phyloP scores from a whole-genome alignment of 164 flowering plant genomes.

The Berberis vulgaris region DNA sequence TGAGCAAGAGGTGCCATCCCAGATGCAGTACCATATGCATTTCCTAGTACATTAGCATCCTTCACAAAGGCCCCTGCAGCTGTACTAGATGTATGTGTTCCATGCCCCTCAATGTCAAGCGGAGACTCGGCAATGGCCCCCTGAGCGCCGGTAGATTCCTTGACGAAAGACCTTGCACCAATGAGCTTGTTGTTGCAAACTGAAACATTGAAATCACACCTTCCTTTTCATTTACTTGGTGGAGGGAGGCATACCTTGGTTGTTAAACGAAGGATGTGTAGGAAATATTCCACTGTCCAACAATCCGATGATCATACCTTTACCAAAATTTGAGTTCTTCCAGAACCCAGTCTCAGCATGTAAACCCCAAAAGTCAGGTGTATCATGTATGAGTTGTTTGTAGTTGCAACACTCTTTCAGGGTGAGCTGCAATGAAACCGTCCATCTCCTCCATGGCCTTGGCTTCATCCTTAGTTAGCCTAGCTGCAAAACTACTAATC shows the following conservation, averaged over 20 bases:
- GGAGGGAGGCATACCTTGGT: slow-evolving; percentile 37
- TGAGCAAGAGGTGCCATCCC: slow-evolving; percentile 50
- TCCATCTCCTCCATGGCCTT: slow-evolving; percentile 13
- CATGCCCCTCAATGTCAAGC: slow-evolving; percentile 37
- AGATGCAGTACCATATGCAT: slow-evolving; percentile 38
- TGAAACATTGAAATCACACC: slow-evolving; percentile 23
- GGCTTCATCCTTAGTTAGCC: slow-evolving; percentile 13
- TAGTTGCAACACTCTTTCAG: slow-evolving; percentile 6
- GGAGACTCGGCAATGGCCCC: slow-evolving; percentile 19
- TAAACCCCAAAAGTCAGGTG: slow-evolving; percentile 30
- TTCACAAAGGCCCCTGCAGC: slow-evolving; percentile 38
- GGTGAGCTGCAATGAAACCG: slow-evolving; percentile 19
- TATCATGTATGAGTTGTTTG: slow-evolving; percentile 23
- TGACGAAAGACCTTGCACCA: slow-evolving; percentile 30
- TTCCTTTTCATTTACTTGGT: slow-evolving; percentile 40
- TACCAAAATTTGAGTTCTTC: slow-evolving; percentile 34
- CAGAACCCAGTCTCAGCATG: slow-evolving; percentile 27
- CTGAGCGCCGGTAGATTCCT: not conserved
- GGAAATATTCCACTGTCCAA: slow-evolving; percentile 36
- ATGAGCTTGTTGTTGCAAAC: slow-evolving; percentile 45
- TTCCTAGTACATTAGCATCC: slow-evolving; percentile 26
- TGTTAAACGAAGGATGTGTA: slow-evolving; percentile 41
- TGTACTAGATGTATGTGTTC: slow-evolving; percentile 50
- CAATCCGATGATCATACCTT: slow-evolving; percentile 40
- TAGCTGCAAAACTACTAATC: slow-evolving; percentile 23